Evolutionary conservation across 2,329 filamentous ascomycete genomes (phyloP), one percentile per base, ranked within the genome.

Genomic region (Sarocladium kiliense): DNA sequence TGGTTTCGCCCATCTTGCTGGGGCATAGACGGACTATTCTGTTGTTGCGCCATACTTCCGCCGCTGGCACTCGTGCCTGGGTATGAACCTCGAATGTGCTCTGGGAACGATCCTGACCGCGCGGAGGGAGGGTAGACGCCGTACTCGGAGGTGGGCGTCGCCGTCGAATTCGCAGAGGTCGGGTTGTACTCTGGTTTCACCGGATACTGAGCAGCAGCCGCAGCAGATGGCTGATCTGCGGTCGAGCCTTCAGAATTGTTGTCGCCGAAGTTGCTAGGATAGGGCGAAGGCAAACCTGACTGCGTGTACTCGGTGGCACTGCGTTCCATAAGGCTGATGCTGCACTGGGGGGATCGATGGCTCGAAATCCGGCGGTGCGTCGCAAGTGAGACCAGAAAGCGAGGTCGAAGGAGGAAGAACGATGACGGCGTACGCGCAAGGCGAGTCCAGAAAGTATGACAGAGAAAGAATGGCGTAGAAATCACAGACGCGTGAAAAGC

Each of bases 1-100:
- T 88, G 85, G 82, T 80, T 87, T 77, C 81, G 79, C 70, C 74
- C 88, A 90, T 91, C 88, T 82, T 86, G 82, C 79, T 89, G 79
- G 85, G 88, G 82, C 81, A 90, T 83, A 77, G 90, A 96, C 91
- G 90, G 89, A 96, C 92, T 96, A 88, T 90, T 90, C 87, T 91
- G 76, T 77, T 80, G 85, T 90, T 96, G 91, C 85, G 92, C 91
- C 92, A 97, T 97, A 86, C 87, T 88, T 85, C 85, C 88, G 76
- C 74, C 76, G 75, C 87, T 83, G 76, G 85, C 85, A 76, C 81
- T 85, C 75, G 82, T 85, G 73, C 89, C 78, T 74, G 86, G 85
- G 74, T 91, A 87, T 79, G 94, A 94, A 68, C 86, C 81, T 65
- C 91, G 88, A 71, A 94, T 83, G 74, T 95, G 91, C 66, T 96